Evolutionary conservation across 176 grass and related monocot species (phyloP).

Genomic region (Ensete ventricosum): DNA sequence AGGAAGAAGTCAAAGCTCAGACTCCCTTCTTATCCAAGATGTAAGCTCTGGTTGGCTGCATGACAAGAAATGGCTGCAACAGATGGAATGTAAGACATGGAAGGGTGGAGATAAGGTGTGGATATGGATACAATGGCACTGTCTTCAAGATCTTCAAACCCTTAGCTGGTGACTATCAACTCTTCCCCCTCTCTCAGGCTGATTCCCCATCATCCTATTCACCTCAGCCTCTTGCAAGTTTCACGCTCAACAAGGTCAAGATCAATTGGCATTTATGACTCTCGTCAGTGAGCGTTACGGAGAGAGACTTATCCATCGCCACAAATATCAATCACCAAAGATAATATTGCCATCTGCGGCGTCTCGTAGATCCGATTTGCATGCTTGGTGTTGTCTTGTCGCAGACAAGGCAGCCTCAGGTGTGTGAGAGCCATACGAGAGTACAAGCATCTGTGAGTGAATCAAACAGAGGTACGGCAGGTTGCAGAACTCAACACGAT

Average conservation of each 20-base stretch:
- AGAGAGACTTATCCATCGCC: not conserved
- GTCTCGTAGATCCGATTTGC: too few species aligned
- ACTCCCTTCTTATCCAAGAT: not conserved
- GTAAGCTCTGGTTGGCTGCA: not conserved
- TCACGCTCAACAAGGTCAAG: too few species aligned
- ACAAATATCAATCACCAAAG: not conserved
- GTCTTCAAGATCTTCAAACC: conserved; percentile 2
- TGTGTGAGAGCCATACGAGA: too few species aligned
- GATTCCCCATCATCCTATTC: too few species aligned
- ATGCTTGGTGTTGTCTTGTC: too few species aligned
- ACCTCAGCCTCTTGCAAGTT: too few species aligned
- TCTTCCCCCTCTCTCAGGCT: too few species aligned
- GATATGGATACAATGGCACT: conserved; percentile 7
- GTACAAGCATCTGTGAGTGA: too few species aligned
- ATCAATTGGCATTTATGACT: not conserved
- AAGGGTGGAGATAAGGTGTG: not conserved
- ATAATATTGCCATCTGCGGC: too few species aligned
- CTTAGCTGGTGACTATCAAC: not conserved
- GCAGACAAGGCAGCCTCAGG: too few species aligned
- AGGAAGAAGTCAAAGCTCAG: not conserved
- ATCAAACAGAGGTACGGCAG: too few species aligned
- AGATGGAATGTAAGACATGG: conserved; percentile 20
- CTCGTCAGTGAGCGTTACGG: not conserved
- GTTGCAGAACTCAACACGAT: too few species aligned
- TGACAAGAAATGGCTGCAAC: conserved; percentile 16